A percentile compares a stretch with the other conserved stretches of the same genome.
Evolutionary conservation across 2,329 filamentous ascomycete genomes (phyloP).

Genomic region (Colletotrichum truncatum): DNA sequence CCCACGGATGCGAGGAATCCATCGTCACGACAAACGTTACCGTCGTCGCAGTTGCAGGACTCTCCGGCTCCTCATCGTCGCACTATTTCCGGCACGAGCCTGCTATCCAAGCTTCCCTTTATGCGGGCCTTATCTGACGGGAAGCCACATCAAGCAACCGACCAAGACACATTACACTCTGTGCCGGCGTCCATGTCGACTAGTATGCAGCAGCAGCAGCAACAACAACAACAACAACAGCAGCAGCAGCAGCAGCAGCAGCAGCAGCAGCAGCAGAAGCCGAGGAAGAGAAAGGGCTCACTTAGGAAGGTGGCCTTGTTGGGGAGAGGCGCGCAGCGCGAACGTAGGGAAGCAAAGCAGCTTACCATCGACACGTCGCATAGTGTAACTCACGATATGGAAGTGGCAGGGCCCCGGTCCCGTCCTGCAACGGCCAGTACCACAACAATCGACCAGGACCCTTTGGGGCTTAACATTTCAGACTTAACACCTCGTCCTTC

Average conservation of each 20-base stretch:
- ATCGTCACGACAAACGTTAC: background rate
- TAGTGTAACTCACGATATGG: constrained; percentile 33
- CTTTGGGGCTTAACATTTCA: constrained; percentile 57
- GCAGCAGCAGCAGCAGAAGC: constrained; percentile 53
- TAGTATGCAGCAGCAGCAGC: constrained; percentile 54
- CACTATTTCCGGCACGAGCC: constrained; percentile 66
- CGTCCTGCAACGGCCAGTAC: background rate
- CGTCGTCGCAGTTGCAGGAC: background rate
- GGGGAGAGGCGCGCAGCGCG: constrained; percentile 74
- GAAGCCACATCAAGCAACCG: constrained; percentile 37
- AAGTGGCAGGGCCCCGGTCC: background rate
- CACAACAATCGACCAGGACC: constrained; percentile 36
- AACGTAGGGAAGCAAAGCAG: constrained; percentile 61
- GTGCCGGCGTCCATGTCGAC: constrained; percentile 39
- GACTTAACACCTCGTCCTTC: constrained; percentile 56
- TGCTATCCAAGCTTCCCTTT: constrained; percentile 77
- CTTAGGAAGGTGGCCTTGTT: constrained; percentile 87
- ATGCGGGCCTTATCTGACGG: constrained; percentile 57
- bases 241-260: constrained; percentile 52
- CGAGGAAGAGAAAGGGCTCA: constrained; percentile 81
- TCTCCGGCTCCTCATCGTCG: constrained; percentile 41
- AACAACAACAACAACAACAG: no score
- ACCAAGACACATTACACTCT: constrained; percentile 41
- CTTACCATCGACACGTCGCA: constrained; percentile 52
- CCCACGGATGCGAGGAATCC: background rate